Evolutionary conservation across 192 early-diverging fungal genomes (phyloP), one percentile per base, ranked within the genome.

Genomic region (Umbelopsis ramanniana): DNA sequence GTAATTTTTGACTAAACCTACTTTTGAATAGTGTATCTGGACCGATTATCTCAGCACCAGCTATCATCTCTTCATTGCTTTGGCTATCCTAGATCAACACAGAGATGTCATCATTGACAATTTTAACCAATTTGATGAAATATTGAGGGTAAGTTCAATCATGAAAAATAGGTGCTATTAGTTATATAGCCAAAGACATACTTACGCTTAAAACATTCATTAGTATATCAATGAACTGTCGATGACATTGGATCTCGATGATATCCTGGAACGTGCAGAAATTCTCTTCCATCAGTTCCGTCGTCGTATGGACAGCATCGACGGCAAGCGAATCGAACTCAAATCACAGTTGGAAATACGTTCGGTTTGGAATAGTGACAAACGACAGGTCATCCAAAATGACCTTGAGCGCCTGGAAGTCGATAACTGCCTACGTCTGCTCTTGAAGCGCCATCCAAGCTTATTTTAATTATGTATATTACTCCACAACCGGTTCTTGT

Each of bases 31-130:
- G 69, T 48, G 47, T 2, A 79, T 94, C 15, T 93, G 90, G 86
- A 85, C 90, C 2, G 85, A 93, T 67, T 85, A 89, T 68, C 79
- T 91, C 38, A 91, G 93, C 3, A 84, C 83, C 10, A 84, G 94
- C 63, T 96, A 95, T 75, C 88, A 94, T 52, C 73, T 97, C 37
- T 99, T 99, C 86, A 90, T 99, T 5, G 95, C 95, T 4, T 79
- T 98, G 72, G 94, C 96, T 15, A 91, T 99, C 33, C 73, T 99
- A 37, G 93, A 99, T 69, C 86, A 91, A 66, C 88, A 96, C 69
- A 83, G 94, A 11, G 76, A 88, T 22, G 81, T 88, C 7, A 89
- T 97, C 37, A 87, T 95, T 69, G 85, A 89, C n/a, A 84, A 93
- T 69, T 77, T 93, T 45, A 77, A 80, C 24, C 88, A 91, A 52